Evolutionary conservation across 768 basidiomycete species (phyloP).

Genomic region (Fistulinella prunicolor): DNA sequence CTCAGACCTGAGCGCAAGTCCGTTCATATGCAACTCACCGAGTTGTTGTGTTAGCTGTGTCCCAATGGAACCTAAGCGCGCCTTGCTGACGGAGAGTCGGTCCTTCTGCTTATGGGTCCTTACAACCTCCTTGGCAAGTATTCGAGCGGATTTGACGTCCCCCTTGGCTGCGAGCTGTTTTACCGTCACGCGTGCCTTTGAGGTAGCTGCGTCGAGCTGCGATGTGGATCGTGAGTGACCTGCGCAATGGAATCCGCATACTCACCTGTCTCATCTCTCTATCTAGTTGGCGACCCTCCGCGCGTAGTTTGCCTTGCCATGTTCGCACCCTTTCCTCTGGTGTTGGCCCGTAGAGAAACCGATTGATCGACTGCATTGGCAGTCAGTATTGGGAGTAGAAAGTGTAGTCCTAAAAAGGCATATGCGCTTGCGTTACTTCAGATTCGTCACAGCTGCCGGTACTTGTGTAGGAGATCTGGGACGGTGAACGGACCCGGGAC

Average conservation of each 20-base stretch:
- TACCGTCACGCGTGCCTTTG: constrained; percentile 73
- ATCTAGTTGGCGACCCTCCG: constrained; percentile 80
- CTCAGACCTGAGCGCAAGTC: background rate
- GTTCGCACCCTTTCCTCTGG: constrained; percentile 89
- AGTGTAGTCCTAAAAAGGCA: constrained; percentile 13
- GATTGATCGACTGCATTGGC: constrained; percentile 81
- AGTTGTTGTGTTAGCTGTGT: constrained; percentile 89
- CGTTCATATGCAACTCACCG: constrained; percentile 49
- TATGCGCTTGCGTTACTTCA: background rate
- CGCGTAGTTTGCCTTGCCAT: constrained; percentile 88
- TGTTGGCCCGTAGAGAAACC: constrained; percentile 94
- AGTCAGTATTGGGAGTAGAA: constrained; percentile 4
- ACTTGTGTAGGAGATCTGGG: too few species aligned
- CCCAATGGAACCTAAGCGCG: constrained; percentile 84
- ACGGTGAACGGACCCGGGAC: too few species aligned
- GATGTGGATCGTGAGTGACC: constrained; percentile 12
- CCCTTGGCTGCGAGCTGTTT: constrained; percentile 90
- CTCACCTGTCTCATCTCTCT: constrained; percentile 88
- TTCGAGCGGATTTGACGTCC: constrained; percentile 88
- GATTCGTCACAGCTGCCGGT: background rate
- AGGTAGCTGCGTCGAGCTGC: constrained; percentile 79
- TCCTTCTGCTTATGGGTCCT: constrained; percentile 94
- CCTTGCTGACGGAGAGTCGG: constrained; percentile 88
- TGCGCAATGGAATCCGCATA: constrained; percentile 8
- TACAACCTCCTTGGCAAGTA: constrained; percentile 93